Percentiles rank a stretch among this genome's conserved stretches.
phyloP scores from a whole-genome alignment of 1,284 basidiomycete genomes.

The Naganishia sp. region DNA sequence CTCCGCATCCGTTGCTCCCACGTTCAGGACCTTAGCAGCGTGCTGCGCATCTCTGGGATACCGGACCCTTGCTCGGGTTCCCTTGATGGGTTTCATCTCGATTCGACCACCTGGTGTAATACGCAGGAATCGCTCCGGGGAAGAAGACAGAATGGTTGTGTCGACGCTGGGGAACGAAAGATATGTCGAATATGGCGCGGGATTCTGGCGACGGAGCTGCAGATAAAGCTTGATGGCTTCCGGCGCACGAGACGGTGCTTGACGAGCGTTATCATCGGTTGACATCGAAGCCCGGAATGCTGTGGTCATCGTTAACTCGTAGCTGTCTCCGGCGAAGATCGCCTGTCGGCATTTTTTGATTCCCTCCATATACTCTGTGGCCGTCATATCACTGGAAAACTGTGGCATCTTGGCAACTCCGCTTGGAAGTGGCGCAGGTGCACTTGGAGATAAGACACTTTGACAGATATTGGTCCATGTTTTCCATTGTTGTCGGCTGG shows the following conservation, averaged over 20 bases:
- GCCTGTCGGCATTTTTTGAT: constrained; percentile 74
- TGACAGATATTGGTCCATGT: constrained; percentile 20
- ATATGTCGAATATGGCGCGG: constrained; percentile 88
- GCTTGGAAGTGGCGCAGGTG: not conserved
- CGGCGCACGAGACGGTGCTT: constrained; percentile 18
- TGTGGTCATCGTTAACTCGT: constrained; percentile 92
- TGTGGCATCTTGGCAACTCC: constrained; percentile 34
- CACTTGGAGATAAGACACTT: not conserved
- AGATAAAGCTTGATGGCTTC: constrained; percentile 52
- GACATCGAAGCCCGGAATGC: constrained; percentile 55
- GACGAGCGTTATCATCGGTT: not conserved
- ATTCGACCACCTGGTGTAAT: constrained; percentile 67
- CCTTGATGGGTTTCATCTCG: constrained; percentile 95
- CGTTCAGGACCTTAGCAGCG: constrained; percentile 41
- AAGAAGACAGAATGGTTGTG: constrained; percentile 70
- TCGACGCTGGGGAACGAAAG: constrained; percentile 68
- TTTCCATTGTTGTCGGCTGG: constrained; percentile 35
- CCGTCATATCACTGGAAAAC: constrained; percentile 48
- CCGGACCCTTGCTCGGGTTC: constrained; percentile 60
- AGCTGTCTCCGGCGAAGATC: constrained; percentile 85
- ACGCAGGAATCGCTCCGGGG: constrained; percentile 92
- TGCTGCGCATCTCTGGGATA: constrained; percentile 42
- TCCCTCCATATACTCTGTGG: constrained; percentile 65
- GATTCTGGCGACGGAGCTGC: constrained; percentile 72
- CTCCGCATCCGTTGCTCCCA: constrained; percentile 37